These are phyloP conservation scores for Fraxinus greggii DNA, from an alignment of 305 asterid genomes.

Conservation along the genomic window DNA sequence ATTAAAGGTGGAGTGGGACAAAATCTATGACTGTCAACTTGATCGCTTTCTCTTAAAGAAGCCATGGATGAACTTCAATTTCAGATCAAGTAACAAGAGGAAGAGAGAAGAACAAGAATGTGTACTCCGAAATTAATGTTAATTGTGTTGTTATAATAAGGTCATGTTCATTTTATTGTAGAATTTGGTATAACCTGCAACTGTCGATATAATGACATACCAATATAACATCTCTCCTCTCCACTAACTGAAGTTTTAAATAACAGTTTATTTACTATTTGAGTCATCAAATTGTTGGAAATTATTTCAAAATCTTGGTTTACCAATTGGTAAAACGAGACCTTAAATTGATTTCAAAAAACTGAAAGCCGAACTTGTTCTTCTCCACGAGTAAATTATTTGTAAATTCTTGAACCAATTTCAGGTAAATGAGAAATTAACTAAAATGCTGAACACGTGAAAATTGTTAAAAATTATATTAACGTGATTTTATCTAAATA, in stretches of 20 bases:
- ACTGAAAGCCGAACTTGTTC: background rate
- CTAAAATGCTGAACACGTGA: background rate
- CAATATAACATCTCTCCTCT: background rate
- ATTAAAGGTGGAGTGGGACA: slow-evolving; percentile 25
- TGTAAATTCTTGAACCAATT: background rate
- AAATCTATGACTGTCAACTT: slow-evolving; percentile 10
- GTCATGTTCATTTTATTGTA: background rate
- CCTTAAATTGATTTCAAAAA: background rate
- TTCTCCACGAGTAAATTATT: background rate
- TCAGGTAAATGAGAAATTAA: background rate
- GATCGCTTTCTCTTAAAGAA: slow-evolving; percentile 14
- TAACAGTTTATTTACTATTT: too few species aligned
- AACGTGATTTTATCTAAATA: too few species aligned
- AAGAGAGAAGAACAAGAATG: slow-evolving; percentile 33
- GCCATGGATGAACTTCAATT: background rate
- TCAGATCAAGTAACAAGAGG: slow-evolving; percentile 37
- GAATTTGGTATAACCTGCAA: background rate
- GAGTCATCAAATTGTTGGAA: background rate
- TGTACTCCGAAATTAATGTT: slow-evolving; percentile 12
- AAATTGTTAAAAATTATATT: too few species aligned
- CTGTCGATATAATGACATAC: background rate
- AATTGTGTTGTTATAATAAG: background rate
- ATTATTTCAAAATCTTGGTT: background rate
- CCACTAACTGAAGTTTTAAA: background rate
- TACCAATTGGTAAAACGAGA: background rate